A percentile compares a stretch with the other conserved stretches of the same genome.
Conservation (phyloP, 2,329 filamentous ascomycete species). For the Exophiala mesophila region DNA sequence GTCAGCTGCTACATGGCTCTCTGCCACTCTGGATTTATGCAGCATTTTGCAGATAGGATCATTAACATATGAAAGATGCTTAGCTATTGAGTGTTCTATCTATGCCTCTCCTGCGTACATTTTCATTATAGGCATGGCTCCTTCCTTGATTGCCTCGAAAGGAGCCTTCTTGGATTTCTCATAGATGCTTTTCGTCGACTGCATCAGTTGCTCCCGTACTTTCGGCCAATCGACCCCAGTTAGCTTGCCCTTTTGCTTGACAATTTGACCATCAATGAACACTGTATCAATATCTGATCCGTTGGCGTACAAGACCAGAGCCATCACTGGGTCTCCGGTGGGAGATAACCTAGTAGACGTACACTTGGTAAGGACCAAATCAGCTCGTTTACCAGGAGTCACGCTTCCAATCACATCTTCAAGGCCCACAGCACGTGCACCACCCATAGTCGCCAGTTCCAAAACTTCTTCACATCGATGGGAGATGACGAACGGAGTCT, state of each 20-base stretch:
- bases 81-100: too few species aligned
- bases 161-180: slow-evolving; percentile 1
- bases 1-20: too few species aligned
- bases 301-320: slow-evolving; percentile 29
- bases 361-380: slow-evolving; percentile 30
- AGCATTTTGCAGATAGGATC: too few species aligned
- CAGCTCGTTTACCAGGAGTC: slow-evolving; percentile 29
- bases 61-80: too few species aligned
- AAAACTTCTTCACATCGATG: slow-evolving; percentile 25
- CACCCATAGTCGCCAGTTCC: slow-evolving; percentile 29
- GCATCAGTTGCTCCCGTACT: slow-evolving; percentile 1
- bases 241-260: slow-evolving; percentile 22
- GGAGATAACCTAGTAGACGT: slow-evolving; percentile 16
- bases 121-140: neutral
- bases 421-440: slow-evolving; percentile 28
- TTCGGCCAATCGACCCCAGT: slow-evolving; percentile 10
- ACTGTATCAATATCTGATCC: slow-evolving; percentile 28
- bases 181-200: neutral
- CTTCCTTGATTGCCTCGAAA: neutral
- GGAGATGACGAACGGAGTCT: slow-evolving; percentile 14
- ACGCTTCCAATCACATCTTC: slow-evolving; percentile 28
- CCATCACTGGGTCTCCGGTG: slow-evolving; percentile 28
- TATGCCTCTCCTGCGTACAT: slow-evolving; percentile 1
- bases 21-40: too few species aligned
- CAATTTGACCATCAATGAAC: slow-evolving; percentile 28